A percentile compares a stretch with the other conserved stretches of the same genome.
Conservation (phyloP, 2,329 filamentous ascomycete species). For the Xylaria sp. region DNA sequence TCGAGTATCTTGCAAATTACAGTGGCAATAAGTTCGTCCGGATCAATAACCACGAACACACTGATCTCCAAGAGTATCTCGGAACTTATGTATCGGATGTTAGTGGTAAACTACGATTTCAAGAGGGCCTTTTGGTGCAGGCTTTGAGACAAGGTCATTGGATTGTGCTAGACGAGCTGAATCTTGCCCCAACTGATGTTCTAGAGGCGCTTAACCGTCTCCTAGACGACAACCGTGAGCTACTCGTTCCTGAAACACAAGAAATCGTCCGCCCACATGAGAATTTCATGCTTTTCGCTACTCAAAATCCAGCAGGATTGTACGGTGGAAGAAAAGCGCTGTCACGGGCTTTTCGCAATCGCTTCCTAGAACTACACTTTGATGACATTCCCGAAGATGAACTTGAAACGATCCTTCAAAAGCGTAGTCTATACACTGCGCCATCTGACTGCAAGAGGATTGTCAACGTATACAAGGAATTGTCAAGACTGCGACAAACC, state of each 20-base stretch:
- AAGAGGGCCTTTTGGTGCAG: conserved; percentile 93
- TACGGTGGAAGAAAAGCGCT: conserved; percentile 95
- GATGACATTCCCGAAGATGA: conserved; percentile 98
- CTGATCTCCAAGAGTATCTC: conserved; percentile 96
- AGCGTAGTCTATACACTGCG: conserved; percentile 85
- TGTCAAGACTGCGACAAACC: conserved; percentile 89
- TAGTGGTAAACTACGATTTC: conserved; percentile 87
- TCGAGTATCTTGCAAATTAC: conserved; percentile 95
- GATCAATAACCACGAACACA: conserved; percentile 99
- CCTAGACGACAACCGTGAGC: conserved; percentile 93
- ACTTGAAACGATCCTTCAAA: conserved; percentile 88
- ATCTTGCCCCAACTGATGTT: conserved; percentile 95
- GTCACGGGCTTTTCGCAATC: conserved; percentile 93
- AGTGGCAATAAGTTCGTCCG: conserved; percentile 97
- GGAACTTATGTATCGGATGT: conserved; percentile 90
- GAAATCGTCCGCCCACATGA: conserved; percentile 91
- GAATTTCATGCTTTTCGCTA: conserved; percentile 98
- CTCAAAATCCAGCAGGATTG: conserved; percentile 93
- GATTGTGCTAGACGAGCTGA: conserved; percentile 98
- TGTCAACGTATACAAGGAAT: conserved; percentile 91
- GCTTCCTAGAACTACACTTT: conserved; percentile 96
- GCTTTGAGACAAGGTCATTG: conserved; percentile 93
- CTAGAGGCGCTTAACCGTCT: conserved; percentile 95
- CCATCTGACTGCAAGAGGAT: conserved; percentile 92
- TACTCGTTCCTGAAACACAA: conserved; percentile 96